Evolutionary conservation across 768 basidiomycete genomes (phyloP).

Genomic region (Mycena haematopus): DNA sequence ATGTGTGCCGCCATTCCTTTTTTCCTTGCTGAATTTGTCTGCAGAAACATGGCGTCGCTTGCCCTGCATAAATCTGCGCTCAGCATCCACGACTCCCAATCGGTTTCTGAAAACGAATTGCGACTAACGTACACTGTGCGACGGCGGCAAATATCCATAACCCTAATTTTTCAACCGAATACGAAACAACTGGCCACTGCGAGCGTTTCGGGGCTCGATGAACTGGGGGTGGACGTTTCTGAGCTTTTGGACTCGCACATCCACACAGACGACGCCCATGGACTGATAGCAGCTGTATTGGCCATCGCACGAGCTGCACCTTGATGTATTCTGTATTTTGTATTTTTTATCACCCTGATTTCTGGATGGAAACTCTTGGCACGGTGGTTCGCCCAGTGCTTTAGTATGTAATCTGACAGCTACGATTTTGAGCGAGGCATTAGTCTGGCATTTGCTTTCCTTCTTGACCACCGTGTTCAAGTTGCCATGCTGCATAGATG

Average conservation of each 20-base stretch:
- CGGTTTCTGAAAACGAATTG: slow-evolving; percentile 78
- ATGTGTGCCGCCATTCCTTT: slow-evolving; percentile 29
- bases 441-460: too few relatives aligned
- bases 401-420: too few relatives aligned
- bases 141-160: slow-evolving; percentile 52
- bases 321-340: slow-evolving; percentile 6
- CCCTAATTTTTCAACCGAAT: slow-evolving; percentile 72
- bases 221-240: slow-evolving; percentile 57
- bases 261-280: slow-evolving; percentile 68
- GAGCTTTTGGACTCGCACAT: slow-evolving; percentile 69
- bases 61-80: slow-evolving; percentile 67
- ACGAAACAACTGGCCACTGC: slow-evolving; percentile 70
- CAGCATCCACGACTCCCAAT: slow-evolving; percentile 62
- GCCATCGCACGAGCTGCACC: slow-evolving; percentile 45
- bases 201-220: slow-evolving; percentile 56
- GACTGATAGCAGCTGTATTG: slow-evolving; percentile 66
- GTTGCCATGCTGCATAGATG: too few relatives aligned
- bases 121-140: slow-evolving; percentile 68
- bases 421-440: too few relatives aligned
- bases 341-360: neutral
- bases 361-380: neutral
- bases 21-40: neutral
- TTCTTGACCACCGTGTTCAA: neutral
- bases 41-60: slow-evolving; percentile 72
- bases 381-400: too few relatives aligned